Percentiles rank a stretch among this genome's conserved stretches.
These are phyloP conservation scores for Chamaecyparis obtusa DNA, from an alignment of 75 land plant species.

Conservation along the genomic window DNA sequence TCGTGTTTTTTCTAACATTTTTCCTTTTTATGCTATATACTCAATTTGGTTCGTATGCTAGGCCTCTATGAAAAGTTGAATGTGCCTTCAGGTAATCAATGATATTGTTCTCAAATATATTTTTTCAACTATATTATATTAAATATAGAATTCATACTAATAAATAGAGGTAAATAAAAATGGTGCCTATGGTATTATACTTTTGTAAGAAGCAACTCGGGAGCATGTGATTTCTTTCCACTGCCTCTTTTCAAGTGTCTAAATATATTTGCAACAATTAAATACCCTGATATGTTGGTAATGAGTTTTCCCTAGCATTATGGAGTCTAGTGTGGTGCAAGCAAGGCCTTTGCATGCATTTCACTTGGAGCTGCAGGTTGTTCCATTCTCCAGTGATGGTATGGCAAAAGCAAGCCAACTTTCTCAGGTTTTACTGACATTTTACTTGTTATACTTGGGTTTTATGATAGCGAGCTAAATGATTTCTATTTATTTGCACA, in stretches of 20 bases:
- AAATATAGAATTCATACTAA: not conserved
- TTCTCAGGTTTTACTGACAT: slow-evolving; percentile 8
- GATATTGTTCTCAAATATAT: not conserved
- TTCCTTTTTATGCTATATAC: not conserved
- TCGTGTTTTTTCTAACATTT: not conserved
- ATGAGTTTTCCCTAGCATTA: slow-evolving; percentile 1
- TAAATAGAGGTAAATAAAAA: not conserved
- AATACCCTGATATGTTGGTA: not conserved
- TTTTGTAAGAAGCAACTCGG: not conserved
- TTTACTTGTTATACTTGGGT: not conserved
- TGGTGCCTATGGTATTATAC: no score
- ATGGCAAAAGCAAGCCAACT: not conserved
- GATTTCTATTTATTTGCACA: not conserved
- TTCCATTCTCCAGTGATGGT: not conserved
- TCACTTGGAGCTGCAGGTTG: not conserved
- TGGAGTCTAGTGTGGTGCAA: not conserved
- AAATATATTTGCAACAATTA: not conserved
- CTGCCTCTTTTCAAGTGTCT: not conserved
- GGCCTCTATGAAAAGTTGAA: not conserved
- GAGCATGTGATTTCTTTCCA: not conserved
- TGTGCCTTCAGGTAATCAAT: not conserved
- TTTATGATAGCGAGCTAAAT: not conserved
- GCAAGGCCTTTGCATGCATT: not conserved
- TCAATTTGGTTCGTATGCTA: not conserved
- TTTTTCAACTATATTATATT: not conserved